phyloP scores from a whole-genome alignment of 305 asterid species.

The Withania somnifera region DNA sequence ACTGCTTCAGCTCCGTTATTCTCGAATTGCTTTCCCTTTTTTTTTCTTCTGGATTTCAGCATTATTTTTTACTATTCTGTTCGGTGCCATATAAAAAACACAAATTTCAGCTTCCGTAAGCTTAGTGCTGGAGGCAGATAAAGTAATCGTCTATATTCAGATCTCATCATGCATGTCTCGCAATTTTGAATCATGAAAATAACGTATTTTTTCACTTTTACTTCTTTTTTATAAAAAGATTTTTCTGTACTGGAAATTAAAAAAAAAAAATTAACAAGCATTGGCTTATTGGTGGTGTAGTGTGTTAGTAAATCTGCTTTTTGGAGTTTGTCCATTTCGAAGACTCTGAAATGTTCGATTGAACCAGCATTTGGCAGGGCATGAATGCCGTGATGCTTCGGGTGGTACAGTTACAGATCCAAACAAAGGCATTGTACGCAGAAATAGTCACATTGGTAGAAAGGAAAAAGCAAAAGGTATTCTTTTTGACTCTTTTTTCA shows the following conservation, averaged over 20 bases:
- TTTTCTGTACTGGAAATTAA: background rate
- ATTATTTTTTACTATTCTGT: background rate
- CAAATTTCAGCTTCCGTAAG: background rate
- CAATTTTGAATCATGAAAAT: no score
- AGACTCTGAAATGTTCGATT: no score
- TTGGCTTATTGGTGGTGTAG: no score
- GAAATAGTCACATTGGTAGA: no score
- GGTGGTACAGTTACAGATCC: no score
- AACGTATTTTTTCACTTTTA: background rate
- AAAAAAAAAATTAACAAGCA: background rate
- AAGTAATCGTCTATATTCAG: background rate
- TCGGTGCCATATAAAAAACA: background rate
- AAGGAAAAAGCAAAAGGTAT: no score
- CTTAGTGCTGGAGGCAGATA: background rate
- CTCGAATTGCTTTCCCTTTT: background rate
- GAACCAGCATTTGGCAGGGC: no score
- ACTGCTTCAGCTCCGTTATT: slow-evolving; percentile 1
- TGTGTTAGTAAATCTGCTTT: no score
- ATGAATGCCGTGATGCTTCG: no score
- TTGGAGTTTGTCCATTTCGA: no score
- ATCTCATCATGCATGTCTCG: background rate
- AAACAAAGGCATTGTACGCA: no score
- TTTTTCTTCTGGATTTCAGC: background rate
- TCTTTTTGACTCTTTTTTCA: no score
- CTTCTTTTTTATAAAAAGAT: background rate